Base-by-base conservation (phyloP, 768 basidiomycete genomes). In the Artomyces pyxidatus region DNA sequence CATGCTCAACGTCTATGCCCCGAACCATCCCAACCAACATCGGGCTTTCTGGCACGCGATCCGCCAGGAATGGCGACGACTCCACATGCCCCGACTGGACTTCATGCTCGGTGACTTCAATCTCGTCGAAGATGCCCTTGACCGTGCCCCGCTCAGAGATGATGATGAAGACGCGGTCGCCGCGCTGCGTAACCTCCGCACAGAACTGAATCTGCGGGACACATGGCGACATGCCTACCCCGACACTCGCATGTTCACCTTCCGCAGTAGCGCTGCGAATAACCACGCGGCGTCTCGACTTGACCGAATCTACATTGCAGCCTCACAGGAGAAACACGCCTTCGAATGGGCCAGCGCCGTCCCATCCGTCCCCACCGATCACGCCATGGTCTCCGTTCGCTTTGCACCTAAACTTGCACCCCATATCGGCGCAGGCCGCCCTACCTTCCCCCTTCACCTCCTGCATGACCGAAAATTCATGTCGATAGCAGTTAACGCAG, bases 81-180 rank as follows among this genome's bases (percentile, higher is more conserved):
- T 26, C 4, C 26, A 43, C 1, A 17, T 8, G 0, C 50, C 54
- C 0, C 27, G 45, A 39, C 66, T 63, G 3, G 64, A 73, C 26
- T 11, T 71, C 0, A 49, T 77, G 41, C 27, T 66, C 0, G 72
- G 72, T 0, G 72, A 77, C 50, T 68, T 68, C 37, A 76, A 77
- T 52, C 26, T 74, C 1, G 65, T 68, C 0, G 71, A 75, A 47
- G 67, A 71, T 1, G 16, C 51, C 0, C 47, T 74, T 0, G 73
- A 75, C 47, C 8, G 68, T 0, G 39, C 69, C 0, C 72, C 72
- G 2, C 30, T 48, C 0, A 50, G 53, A 0, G 1, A 14, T 0
- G 69, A 74, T 29, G 21, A 49, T 0, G 11, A 39, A 1, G 9
- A 22, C 28, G 28, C 38, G 10, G 26, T 35, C 11, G 30, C 26